Conservation (phyloP, 768 basidiomycete genomes). For the Suillus decipiens region DNA sequence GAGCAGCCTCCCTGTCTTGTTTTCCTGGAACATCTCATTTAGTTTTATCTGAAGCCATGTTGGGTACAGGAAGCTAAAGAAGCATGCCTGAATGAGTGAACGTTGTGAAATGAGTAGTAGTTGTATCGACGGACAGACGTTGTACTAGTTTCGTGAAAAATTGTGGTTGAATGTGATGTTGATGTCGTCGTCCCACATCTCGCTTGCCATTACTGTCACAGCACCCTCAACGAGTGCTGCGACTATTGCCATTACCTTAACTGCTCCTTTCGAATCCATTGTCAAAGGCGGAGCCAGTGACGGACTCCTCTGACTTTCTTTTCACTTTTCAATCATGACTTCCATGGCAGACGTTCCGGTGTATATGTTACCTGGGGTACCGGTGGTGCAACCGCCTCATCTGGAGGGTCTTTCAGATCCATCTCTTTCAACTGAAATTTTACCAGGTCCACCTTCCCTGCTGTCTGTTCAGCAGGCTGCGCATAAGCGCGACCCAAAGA, state of each 20-base stretch:
- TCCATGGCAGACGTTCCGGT: constrained; percentile 69
- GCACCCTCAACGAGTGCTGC: constrained; percentile 23
- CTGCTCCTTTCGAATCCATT: constrained; percentile 20
- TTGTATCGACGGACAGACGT: constrained; percentile 14
- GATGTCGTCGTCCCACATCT: constrained; percentile 21
- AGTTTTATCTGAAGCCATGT: not conserved
- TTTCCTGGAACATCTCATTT: not conserved
- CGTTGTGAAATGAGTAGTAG: constrained; percentile 18
- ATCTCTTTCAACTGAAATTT: constrained; percentile 83
- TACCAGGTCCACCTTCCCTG: constrained; percentile 83
- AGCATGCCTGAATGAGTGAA: constrained; percentile 8
- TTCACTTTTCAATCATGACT: constrained; percentile 53
- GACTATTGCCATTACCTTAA: constrained; percentile 20
- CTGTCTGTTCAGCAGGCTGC: constrained; percentile 68
- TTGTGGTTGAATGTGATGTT: constrained; percentile 21
- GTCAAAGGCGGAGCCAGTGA: constrained; percentile 18
- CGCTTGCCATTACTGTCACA: constrained; percentile 24
- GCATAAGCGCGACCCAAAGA: constrained; percentile 80
- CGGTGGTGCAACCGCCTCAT: constrained; percentile 75
- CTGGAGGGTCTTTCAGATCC: constrained; percentile 72
- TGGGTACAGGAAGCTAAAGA: constrained; percentile 1
- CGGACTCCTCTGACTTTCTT: constrained; percentile 19
- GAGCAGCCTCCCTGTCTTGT: not conserved
- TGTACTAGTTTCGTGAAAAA: constrained; percentile 23
- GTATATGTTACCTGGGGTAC: constrained; percentile 72